These are phyloP conservation scores for Mucor mucedo DNA, from an alignment of 371 early-diverging fungal genomes.

Conservation along the genomic window DNA sequence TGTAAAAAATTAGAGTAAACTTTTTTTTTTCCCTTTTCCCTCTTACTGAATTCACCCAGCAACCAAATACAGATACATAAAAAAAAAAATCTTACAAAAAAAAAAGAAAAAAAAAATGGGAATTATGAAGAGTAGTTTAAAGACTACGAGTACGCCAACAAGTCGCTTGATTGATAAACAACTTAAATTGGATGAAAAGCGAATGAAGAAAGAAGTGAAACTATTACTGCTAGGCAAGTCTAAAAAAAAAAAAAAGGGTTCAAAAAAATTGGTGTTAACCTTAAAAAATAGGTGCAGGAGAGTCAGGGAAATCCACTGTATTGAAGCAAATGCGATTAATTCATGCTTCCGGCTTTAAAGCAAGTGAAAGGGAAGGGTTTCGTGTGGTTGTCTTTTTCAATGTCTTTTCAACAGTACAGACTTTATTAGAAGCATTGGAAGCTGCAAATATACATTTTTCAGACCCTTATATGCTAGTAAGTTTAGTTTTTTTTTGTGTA, in stretches of 20 bases:
- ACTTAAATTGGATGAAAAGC: conserved; percentile 76
- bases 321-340: conserved; percentile 96
- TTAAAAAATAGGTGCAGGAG: conserved; percentile 85
- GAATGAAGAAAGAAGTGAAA: conserved; percentile 84
- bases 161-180: conserved; percentile 83
- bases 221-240: conserved; percentile 81
- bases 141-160: conserved; percentile 4
- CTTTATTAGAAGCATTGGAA: conserved; percentile 83
- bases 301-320: conserved; percentile 96
- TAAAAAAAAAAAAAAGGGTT: background rate
- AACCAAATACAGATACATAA: background rate
- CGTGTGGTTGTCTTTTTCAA: conserved; percentile 88
- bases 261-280: background rate
- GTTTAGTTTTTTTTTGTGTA: conserved; percentile 1
- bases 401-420: conserved; percentile 82
- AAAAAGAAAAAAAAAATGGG: conserved; percentile 24
- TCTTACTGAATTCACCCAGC: conserved; percentile 3
- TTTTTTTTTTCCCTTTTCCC: conserved; percentile 4
- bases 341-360: conserved; percentile 88
- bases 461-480: conserved; percentile 62
- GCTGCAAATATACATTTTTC: conserved; percentile 63
- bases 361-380: conserved; percentile 84
- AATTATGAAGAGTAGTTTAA: conserved; percentile 24
- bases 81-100: too few species aligned
- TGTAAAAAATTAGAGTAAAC: too few species aligned